Evolutionary conservation across 2,329 filamentous ascomycete genomes (phyloP), one percentile per base, ranked within the genome.

Genomic region (Beauveria sp.): DNA sequence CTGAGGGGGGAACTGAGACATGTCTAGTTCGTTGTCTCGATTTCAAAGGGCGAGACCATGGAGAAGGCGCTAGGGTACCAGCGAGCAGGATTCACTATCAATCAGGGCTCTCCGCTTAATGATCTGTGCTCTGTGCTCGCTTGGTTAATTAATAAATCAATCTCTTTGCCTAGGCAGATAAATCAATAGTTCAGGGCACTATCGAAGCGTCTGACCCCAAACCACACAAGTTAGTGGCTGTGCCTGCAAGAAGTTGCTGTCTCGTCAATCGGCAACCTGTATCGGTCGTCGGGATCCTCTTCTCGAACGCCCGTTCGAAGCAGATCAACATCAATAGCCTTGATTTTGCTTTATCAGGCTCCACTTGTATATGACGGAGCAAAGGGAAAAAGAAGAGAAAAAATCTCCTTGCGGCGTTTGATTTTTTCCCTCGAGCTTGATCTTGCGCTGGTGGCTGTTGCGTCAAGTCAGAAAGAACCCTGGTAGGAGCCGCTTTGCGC

Each of bases 401-500:
- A 48, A 48, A 18, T 18, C n/a, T 48, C 12, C n/a, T 18, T 31
- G 14, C 26, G n/a, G 6, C 14, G 6, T 7, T 24, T 43, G 6
- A 20, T 14, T 7, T n/a, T 22, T 16, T 34, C 34, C 24, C 48
- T 60, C n/a, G 48, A 60, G 57, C 57, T 51, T 43, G 57, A 52
- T 48, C 24, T 24, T 60, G 57, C 57, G 57, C 57, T 40, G 56
- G 57, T 60, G 57, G 57, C 57, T 52, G 34, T 24, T 51, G 57
- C 48, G 38, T 26, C 48, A 24, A 60, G 24, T 43, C 12, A 28
- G 43, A 14, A 50, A 8, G 22, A 38, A 43, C 28, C 42, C 18
- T 55, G 38, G 43, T 18, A 55, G 26, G 28, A 40, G 50, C 20
- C 6, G 48, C n/a, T 7, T 9, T 43, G 34, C 16, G 45, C 34